Evolutionary conservation across 2,329 filamentous ascomycete genomes (phyloP).

Genomic region (Lanzia echinophila): DNA sequence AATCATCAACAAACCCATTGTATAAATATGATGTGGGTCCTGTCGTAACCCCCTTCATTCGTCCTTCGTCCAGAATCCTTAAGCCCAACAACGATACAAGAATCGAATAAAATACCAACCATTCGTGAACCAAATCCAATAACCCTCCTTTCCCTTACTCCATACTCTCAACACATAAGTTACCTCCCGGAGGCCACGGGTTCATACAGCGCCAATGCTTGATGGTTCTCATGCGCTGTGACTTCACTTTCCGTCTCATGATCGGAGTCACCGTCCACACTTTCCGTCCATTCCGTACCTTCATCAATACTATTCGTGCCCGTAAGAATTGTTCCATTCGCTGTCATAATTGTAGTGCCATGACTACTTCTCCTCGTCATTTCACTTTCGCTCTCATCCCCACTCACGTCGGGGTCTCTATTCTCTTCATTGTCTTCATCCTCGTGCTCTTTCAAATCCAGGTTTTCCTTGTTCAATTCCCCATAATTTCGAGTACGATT

Average conservation of each 20-base stretch:
- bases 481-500: constrained; percentile 36
- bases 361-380: constrained; percentile 29
- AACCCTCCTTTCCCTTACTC: neutral
- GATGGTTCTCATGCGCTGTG: constrained; percentile 7
- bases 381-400: constrained; percentile 19
- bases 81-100: neutral
- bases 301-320: constrained; percentile 26
- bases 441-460: constrained; percentile 54
- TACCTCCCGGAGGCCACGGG: constrained; percentile 17
- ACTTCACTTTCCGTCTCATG: constrained; percentile 10
- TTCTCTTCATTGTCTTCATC: constrained; percentile 35
- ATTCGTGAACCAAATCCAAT: constrained; percentile 12
- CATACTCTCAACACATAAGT: constrained; percentile 9
- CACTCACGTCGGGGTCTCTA: too few relatives aligned
- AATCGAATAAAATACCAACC: constrained; percentile 1
- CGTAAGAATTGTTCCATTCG: constrained; percentile 17
- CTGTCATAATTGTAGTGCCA: constrained; percentile 25
- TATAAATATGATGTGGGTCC: constrained; percentile 4
- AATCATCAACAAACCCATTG: constrained; percentile 12
- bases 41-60: neutral
- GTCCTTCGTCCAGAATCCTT: neutral
- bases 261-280: constrained; percentile 19
- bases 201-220: constrained; percentile 21
- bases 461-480: constrained; percentile 57
- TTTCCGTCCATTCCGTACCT: constrained; percentile 27